Percentiles rank a stretch among this genome's conserved stretches.
Conservation (phyloP, 495 filamentous ascomycete species). For the Penicillium soppii region DNA sequence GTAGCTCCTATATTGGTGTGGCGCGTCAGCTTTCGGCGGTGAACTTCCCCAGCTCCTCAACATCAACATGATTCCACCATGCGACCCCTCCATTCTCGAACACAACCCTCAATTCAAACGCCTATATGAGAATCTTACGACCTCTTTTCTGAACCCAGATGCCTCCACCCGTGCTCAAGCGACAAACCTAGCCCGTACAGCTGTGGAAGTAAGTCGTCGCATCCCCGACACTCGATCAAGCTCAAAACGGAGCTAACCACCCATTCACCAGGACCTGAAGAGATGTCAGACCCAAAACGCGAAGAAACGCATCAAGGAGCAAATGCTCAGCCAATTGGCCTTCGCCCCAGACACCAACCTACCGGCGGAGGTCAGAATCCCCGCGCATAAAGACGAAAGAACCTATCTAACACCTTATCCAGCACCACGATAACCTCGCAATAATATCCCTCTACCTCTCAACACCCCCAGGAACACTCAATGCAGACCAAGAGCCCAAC, state of each 20-base stretch:
- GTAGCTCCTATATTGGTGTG: background rate
- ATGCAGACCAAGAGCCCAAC: slow-evolving; percentile 9
- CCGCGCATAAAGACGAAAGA: background rate
- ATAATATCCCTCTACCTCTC: slow-evolving; percentile 39
- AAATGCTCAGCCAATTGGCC: slow-evolving; percentile 30
- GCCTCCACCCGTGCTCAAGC: slow-evolving; percentile 58
- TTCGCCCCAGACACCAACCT: slow-evolving; percentile 35
- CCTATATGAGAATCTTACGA: slow-evolving; percentile 60
- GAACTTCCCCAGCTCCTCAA: slow-evolving; percentile 14
- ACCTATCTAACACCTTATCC: background rate
- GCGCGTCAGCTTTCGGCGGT: slow-evolving; percentile 17
- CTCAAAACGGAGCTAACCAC: background rate
- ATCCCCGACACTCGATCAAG: background rate
- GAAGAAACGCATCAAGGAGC: slow-evolving; percentile 40
- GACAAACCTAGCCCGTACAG: slow-evolving; percentile 52
- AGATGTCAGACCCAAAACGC: slow-evolving; percentile 33
- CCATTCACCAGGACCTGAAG: slow-evolving; percentile 34
- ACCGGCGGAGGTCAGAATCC: slow-evolving; percentile 32
- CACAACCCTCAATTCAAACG: slow-evolving; percentile 64
- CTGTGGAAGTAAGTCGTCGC: slow-evolving; percentile 48
- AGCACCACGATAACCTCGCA: slow-evolving; percentile 39
- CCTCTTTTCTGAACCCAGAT: slow-evolving; percentile 57
- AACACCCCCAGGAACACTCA: slow-evolving; percentile 13
- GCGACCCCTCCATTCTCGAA: slow-evolving; percentile 60
- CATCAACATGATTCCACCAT: slow-evolving; percentile 61